Base-by-base conservation (phyloP, 2,329 filamentous ascomycete species). In the Tolypocladium cylindrosporum region DNA sequence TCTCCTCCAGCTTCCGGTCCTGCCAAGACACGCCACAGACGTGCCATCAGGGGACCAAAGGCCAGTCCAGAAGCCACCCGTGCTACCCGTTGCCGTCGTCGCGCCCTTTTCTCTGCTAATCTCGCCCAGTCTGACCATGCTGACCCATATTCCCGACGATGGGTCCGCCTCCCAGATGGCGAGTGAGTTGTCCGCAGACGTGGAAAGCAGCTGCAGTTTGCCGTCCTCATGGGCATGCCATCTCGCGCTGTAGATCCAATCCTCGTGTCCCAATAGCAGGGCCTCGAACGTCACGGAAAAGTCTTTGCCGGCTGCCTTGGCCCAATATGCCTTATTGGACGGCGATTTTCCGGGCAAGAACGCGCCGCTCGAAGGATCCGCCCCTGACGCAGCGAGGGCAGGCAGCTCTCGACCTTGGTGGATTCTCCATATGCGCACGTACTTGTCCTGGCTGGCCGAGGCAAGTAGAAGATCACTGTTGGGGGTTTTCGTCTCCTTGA, bases 391-490 rank as follows among this genome's bases (percentile, higher is more conserved):
- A 43, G 80, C 81, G 55, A 80, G 76, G 0, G 79, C 74, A 1
- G 86, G 85, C 1, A 89, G 74, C 40, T 86, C 83, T 59, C 81
- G 81, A 40, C 90, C 90, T 61, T 82, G 77, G 62, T 89, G 89
- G 41, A 99, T 75, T 59, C 92, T 85, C 94, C 94, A 99, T 41
- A 99, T 81, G 45, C 94, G 88, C 59, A 97, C 87, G 67, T 97
- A 99, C 74, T 96, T 97, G 73, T 99, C 94, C 71, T 99, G 94
- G 69, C 93, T 97, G 27, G 92, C 92, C 13, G 93, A 97, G 0
- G 93, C 91, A 24, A 99, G 80, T 27, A 97, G 74, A 4, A 96
- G 70, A 69, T 97, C 92, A 56, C 83, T 82, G 0, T 75, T 71
- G 0, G 73, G 63, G 27, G 75, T 74, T 2, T 75, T 68, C 16